These are phyloP conservation scores for Lophium mytilinum DNA, from an alignment of 495 filamentous ascomycete genomes.

Conservation along the genomic window DNA sequence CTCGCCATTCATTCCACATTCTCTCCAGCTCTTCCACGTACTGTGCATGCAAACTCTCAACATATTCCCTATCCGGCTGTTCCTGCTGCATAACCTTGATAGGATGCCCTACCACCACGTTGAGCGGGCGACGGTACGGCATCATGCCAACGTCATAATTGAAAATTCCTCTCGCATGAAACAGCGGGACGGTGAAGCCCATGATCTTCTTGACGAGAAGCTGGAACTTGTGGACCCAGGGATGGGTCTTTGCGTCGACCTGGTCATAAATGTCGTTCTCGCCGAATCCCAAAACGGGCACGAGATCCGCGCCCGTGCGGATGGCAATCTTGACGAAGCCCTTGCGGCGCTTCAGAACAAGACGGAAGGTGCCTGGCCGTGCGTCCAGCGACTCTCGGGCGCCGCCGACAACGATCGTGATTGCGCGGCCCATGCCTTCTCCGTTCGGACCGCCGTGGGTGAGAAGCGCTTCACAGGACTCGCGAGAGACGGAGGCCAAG, in stretches of 20 bases:
- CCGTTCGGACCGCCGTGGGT: conserved; percentile 65
- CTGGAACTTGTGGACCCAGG: conserved; percentile 66
- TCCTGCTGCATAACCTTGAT: conserved; percentile 58
- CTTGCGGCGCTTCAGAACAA: conserved; percentile 75
- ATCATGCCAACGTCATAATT: conserved; percentile 96
- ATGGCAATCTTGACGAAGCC: conserved; percentile 92
- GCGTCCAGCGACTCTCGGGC: conserved; percentile 87
- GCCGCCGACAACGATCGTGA: conserved; percentile 92
- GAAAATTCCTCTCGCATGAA: conserved; percentile 87
- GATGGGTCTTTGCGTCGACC: conserved; percentile 59
- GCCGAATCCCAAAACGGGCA: conserved; percentile 85
- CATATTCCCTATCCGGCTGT: conserved; percentile 59
- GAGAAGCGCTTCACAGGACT: conserved; percentile 82
- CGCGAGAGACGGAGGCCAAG: conserved; percentile 77
- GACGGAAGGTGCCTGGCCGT: conserved; percentile 59
- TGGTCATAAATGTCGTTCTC: conserved; percentile 97
- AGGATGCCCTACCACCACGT: conserved; percentile 79
- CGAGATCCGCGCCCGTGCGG: conserved; percentile 80
- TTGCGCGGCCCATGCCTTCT: conserved; percentile 89
- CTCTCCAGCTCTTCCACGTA: conserved; percentile 74
- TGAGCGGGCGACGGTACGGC: conserved; percentile 81
- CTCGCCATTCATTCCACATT: conserved; percentile 84
- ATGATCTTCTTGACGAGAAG: conserved; percentile 70
- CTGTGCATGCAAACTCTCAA: conserved; percentile 66
- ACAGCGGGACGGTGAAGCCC: conserved; percentile 88